Conservation (phyloP, 2,329 filamentous ascomycete species). For the Emergomyces pasteurianus region DNA sequence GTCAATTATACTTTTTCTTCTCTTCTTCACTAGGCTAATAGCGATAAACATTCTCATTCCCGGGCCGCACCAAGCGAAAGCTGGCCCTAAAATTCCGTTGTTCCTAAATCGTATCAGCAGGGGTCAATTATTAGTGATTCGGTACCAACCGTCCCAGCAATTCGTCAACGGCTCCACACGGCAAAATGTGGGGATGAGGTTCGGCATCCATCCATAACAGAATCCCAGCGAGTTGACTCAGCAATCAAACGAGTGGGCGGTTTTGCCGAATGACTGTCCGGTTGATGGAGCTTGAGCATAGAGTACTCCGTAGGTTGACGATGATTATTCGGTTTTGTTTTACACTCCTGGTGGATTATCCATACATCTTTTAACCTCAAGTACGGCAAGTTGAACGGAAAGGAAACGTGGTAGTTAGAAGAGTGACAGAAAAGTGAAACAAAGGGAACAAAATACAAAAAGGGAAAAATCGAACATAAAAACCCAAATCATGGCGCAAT, state of each 20-base stretch:
- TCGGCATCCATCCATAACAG: not conserved
- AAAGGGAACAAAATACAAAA: not conserved
- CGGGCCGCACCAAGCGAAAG: not conserved
- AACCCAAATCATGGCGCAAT: not conserved
- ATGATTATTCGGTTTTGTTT: not conserved
- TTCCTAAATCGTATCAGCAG: not conserved
- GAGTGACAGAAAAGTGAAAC: no score
- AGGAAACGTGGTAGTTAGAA: not conserved
- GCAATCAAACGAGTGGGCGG: not conserved
- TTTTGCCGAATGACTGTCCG: not conserved
- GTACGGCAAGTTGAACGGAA: not conserved
- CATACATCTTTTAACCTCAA: not conserved
- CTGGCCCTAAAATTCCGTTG: no score
- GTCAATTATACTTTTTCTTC: not conserved
- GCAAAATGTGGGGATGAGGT: not conserved
- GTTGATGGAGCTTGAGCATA: not conserved
- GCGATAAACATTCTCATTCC: not conserved
- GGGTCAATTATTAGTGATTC: not conserved
- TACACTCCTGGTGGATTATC: not conserved
- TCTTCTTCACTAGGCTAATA: not conserved
- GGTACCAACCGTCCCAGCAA: not conserved
- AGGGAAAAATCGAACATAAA: not conserved
- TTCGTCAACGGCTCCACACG: not conserved
- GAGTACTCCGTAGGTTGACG: not conserved
- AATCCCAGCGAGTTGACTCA: not conserved